Percentiles rank a stretch among this genome's conserved stretches.
Evolutionary conservation across 2,329 filamentous ascomycete species (phyloP).

Genomic region (Xylaria sp.): DNA sequence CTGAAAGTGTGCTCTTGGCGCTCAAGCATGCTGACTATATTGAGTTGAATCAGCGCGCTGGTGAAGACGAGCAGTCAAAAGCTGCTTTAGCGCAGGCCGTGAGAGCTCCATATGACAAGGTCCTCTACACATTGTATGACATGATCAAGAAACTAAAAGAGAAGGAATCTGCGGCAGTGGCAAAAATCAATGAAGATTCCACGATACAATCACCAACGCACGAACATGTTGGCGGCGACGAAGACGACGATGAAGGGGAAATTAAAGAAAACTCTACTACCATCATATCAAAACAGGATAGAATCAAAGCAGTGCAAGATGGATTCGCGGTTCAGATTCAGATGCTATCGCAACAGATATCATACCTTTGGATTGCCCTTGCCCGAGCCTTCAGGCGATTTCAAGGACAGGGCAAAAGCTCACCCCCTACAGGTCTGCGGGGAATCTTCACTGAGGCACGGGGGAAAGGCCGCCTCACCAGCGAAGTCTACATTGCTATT

Average conservation of each 20-base stretch:
- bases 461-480: conserved; percentile 86
- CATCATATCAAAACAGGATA: conserved; percentile 71
- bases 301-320: conserved; percentile 70
- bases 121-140: conserved; percentile 88
- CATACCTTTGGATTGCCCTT: conserved; percentile 93
- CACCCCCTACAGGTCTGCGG: conserved; percentile 74
- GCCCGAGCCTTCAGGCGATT: conserved; percentile 94
- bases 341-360: conserved; percentile 84
- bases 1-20: conserved; percentile 89
- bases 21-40: conserved; percentile 91
- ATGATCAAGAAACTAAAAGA: conserved; percentile 79
- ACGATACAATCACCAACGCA: conserved; percentile 46
- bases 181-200: conserved; percentile 66
- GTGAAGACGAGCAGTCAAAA: conserved; percentile 79
- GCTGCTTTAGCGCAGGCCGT: conserved; percentile 82
- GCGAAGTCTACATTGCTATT: conserved; percentile 93
- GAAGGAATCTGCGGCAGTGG: conserved; percentile 68
- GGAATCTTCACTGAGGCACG: conserved; percentile 91
- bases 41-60: conserved; percentile 79
- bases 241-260: conserved; percentile 65
- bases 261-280: conserved; percentile 54
- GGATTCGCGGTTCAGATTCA: conserved; percentile 79
- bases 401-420: conserved; percentile 81
- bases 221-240: conserved; percentile 48
- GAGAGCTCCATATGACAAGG: conserved; percentile 82